These are phyloP conservation scores for Cyclocybe cylindracea DNA, from an alignment of 768 basidiomycete species.

Conservation along the genomic window DNA sequence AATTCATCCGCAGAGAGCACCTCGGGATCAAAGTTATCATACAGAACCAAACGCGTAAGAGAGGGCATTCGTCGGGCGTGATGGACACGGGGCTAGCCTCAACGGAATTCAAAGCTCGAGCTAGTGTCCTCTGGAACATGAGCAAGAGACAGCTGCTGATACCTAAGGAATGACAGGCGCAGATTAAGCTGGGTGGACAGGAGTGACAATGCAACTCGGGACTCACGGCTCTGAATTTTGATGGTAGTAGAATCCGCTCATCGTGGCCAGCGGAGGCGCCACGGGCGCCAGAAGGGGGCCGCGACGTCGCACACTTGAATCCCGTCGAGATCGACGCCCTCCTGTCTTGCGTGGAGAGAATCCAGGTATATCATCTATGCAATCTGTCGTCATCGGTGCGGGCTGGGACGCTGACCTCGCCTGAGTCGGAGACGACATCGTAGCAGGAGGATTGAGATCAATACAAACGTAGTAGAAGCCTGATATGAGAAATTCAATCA, in stretches of 20 bases:
- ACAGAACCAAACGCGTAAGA: neutral
- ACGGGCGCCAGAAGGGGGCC: constrained; percentile 51
- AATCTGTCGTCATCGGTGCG: constrained; percentile 16
- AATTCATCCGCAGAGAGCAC: too few relatives aligned
- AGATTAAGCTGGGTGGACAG: neutral
- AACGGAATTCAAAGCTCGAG: constrained; percentile 88
- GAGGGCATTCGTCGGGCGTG: neutral
- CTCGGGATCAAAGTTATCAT: constrained; percentile 6
- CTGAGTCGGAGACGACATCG: constrained; percentile 30
- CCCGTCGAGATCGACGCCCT: constrained; percentile 38
- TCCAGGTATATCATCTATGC: constrained; percentile 14
- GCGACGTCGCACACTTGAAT: constrained; percentile 50
- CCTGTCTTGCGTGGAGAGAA: constrained; percentile 33
- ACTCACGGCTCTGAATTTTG: constrained; percentile 91
- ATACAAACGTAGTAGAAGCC: constrained; percentile 97
- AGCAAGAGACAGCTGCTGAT: constrained; percentile 83
- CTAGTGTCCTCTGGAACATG: constrained; percentile 76
- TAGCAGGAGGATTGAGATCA: constrained; percentile 76
- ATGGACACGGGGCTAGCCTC: neutral
- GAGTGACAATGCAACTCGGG: neutral
- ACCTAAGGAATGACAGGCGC: constrained; percentile 43
- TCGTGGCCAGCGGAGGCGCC: constrained; percentile 61
- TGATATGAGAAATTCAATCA: constrained; percentile 27
- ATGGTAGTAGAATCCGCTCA: constrained; percentile 94
- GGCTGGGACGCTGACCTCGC: constrained; percentile 19